A percentile compares a stretch with the other conserved stretches of the same genome.
phyloP scores from a whole-genome alignment of 495 filamentous ascomycete species.

The Tuber borchii region DNA sequence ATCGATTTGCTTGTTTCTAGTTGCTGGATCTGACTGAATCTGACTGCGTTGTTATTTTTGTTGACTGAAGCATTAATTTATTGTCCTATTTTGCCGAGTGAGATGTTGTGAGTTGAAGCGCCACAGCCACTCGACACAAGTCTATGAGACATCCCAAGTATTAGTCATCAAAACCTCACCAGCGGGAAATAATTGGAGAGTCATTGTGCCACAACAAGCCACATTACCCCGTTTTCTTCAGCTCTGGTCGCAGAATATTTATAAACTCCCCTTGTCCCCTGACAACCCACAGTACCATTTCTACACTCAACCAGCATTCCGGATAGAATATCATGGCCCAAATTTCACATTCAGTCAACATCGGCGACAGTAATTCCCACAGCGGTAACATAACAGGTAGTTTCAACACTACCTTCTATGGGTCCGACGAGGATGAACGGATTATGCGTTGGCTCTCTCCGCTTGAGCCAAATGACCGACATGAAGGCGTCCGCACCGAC shows the following conservation, averaged over 20 bases:
- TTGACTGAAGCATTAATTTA: neutral
- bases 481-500: neutral
- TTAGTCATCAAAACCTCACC: too few species aligned
- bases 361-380: neutral
- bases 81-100: neutral
- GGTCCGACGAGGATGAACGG: neutral
- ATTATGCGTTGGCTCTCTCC: neutral
- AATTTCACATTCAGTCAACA: neutral
- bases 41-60: neutral
- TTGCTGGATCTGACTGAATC: neutral
- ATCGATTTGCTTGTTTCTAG: neutral
- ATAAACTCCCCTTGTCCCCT: neutral
- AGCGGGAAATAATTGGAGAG: neutral
- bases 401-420: neutral
- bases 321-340: neutral
- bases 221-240: neutral
- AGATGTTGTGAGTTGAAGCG: neutral
- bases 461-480: neutral
- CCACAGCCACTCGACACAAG: too few species aligned
- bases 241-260: neutral
- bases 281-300: neutral
- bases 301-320: neutral
- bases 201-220: neutral
- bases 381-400: neutral
- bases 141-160: too few species aligned